These are phyloP conservation scores for Escovopsis weberi DNA, from an alignment of 2,329 filamentous ascomycete genomes.

Conservation along the genomic window DNA sequence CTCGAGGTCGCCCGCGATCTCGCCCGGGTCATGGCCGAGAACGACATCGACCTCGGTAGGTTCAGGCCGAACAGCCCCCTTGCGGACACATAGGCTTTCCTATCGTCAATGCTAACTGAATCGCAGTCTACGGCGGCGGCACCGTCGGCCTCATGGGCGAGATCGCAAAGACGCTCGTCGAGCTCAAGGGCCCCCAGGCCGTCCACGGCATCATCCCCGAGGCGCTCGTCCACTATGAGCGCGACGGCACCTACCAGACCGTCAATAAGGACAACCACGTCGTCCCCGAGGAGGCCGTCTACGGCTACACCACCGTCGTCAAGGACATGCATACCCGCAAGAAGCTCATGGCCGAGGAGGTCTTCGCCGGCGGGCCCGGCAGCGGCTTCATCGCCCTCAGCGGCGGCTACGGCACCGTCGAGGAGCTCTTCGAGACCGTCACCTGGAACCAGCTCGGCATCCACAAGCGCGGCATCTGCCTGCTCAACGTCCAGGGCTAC, in stretches of 20 bases:
- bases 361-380: conserved; percentile 66
- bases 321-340: conserved; percentile 95
- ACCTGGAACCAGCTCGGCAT: conserved; percentile 98
- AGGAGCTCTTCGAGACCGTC: conserved; percentile 83
- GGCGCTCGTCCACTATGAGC: conserved; percentile 69
- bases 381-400: conserved; percentile 79
- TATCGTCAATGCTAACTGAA: background rate
- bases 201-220: conserved; percentile 93
- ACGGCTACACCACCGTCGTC: conserved; percentile 77
- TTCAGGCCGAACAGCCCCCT: conserved; percentile 3
- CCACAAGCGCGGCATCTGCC: conserved; percentile 61
- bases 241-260: conserved; percentile 40
- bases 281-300: conserved; percentile 49
- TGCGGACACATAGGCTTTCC: background rate
- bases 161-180: conserved; percentile 70
- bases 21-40: conserved; percentile 56
- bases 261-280: conserved; percentile 33
- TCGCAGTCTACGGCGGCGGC: conserved; percentile 80
- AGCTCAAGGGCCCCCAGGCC: conserved; percentile 61
- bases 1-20: conserved; percentile 65
- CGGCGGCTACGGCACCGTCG: conserved; percentile 87
- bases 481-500: conserved; percentile 81
- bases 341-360: conserved; percentile 80
- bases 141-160: conserved; percentile 95
- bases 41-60: conserved; percentile 61